Percentiles rank a stretch among this genome's conserved stretches.
Evolutionary conservation across 78 protist species (phyloP).

Genomic region (Acrasis kona): DNA sequence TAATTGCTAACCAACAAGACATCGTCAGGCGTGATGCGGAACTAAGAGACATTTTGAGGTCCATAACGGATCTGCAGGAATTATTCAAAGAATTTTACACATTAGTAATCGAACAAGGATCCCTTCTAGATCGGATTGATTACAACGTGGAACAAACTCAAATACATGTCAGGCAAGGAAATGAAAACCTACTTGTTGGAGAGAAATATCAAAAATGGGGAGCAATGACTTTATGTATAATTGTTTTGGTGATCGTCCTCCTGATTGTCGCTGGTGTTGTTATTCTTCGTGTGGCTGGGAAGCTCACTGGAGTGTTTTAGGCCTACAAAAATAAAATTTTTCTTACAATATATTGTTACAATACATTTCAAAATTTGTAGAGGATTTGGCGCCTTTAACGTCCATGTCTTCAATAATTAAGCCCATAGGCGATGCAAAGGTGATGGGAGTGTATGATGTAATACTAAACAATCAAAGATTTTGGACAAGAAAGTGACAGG

Average conservation of each 20-base stretch:
- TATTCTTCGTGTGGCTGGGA: no score
- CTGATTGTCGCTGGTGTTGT: no score
- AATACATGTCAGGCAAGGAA: slow-evolving; percentile 9
- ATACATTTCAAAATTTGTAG: no score
- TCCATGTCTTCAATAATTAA: no score
- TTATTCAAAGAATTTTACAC: slow-evolving; percentile 43
- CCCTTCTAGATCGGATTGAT: slow-evolving; percentile 57
- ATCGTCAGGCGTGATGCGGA: slow-evolving; percentile 19
- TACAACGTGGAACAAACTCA: slow-evolving; percentile 36
- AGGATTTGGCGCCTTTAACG: no score
- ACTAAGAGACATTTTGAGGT: slow-evolving; percentile 11
- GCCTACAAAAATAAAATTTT: no score
- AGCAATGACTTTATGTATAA: not conserved
- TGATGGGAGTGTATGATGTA: no score
- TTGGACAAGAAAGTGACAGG: no score
- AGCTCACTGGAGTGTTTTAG: no score
- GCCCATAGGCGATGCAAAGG: no score
- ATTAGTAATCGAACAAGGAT: slow-evolving; percentile 59
- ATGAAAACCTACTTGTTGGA: not conserved
- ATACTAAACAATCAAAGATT: no score
- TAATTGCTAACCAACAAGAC: not conserved
- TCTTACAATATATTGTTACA: no score
- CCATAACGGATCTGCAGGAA: slow-evolving; percentile 28
- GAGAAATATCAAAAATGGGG: not conserved
- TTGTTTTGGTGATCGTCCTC: not conserved